Conservation (phyloP, 1,284 basidiomycete species). For the Ustanciosporium gigantosporum region DNA sequence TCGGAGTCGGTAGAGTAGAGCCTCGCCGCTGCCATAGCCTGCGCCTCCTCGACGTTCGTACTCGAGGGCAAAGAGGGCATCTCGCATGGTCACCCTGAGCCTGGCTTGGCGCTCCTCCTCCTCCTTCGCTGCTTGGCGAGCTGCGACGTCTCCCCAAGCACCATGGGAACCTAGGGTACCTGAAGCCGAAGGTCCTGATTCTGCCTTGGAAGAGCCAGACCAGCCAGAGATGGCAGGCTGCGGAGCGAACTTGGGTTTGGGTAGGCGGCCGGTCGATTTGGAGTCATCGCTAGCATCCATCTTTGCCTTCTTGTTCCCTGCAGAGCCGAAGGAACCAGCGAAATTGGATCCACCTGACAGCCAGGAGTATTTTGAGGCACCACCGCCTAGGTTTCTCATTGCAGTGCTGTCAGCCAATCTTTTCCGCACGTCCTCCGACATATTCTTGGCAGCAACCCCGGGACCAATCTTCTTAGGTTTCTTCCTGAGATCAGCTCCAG, state of each 20-base stretch:
- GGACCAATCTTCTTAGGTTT: slow-evolving; percentile 45
- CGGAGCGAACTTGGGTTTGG: slow-evolving; percentile 56
- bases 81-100: slow-evolving; percentile 50
- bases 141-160: slow-evolving; percentile 57
- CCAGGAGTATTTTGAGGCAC: slow-evolving; percentile 49
- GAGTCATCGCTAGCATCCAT: slow-evolving; percentile 15
- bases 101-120: slow-evolving; percentile 51
- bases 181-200: neutral
- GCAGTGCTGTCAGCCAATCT: slow-evolving; percentile 57
- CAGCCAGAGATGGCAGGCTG: slow-evolving; percentile 24
- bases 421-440: slow-evolving; percentile 57
- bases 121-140: slow-evolving; percentile 49
- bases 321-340: slow-evolving; percentile 11
- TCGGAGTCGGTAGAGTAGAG: slow-evolving; percentile 22
- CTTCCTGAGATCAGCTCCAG: slow-evolving; percentile 24
- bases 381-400: slow-evolving; percentile 52
- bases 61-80: slow-evolving; percentile 57
- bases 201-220: slow-evolving; percentile 6
- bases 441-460: slow-evolving; percentile 48
- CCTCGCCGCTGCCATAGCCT: slow-evolving; percentile 33
- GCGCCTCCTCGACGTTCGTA: slow-evolving; percentile 26
- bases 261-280: slow-evolving; percentile 23
- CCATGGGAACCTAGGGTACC: neutral
- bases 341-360: slow-evolving; percentile 22
- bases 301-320: slow-evolving; percentile 29